These are phyloP conservation scores for Serendipita indica DNA, from an alignment of 768 basidiomycete genomes.

Conservation along the genomic window DNA sequence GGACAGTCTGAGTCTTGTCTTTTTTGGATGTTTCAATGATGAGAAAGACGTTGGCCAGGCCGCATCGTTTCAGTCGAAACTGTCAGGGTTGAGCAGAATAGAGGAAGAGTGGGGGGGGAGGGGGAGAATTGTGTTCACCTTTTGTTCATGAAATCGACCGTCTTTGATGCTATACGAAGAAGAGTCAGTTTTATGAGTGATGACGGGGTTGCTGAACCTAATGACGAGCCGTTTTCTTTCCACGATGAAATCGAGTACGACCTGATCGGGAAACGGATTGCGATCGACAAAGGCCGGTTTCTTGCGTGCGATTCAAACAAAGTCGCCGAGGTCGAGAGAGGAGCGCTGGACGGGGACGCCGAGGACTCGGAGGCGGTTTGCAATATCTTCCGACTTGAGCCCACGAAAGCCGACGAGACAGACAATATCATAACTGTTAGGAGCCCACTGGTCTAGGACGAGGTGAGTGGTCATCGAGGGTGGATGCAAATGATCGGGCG, in stretches of 20 bases:
- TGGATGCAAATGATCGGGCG: not conserved
- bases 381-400: not conserved
- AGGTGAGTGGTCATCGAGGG: not conserved
- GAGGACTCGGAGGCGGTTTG: not conserved
- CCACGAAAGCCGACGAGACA: not conserved
- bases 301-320: slow-evolving; percentile 26
- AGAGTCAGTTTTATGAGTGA: not conserved
- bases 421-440: not conserved
- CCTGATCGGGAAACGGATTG: slow-evolving; percentile 22
- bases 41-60: slow-evolving; percentile 24
- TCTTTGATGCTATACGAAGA: slow-evolving; percentile 22
- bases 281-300: slow-evolving; percentile 9
- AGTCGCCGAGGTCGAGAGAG: slow-evolving; percentile 27
- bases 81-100: slow-evolving; percentile 15
- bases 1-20: too few relatives aligned
- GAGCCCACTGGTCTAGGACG: not conserved
- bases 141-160: slow-evolving; percentile 16
- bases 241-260: slow-evolving; percentile 28
- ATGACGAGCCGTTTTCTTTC: slow-evolving; percentile 30
- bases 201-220: too few relatives aligned
- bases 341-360: slow-evolving; percentile 23
- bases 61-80: slow-evolving; percentile 25
- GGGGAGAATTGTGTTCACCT: slow-evolving; percentile 14
- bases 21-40: slow-evolving; percentile 24
- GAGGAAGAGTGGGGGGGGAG: not conserved